Evolutionary conservation across 176 grass and related monocot species (phyloP), one percentile per base, ranked within the genome.

Genomic region (Puya raimondii): DNA sequence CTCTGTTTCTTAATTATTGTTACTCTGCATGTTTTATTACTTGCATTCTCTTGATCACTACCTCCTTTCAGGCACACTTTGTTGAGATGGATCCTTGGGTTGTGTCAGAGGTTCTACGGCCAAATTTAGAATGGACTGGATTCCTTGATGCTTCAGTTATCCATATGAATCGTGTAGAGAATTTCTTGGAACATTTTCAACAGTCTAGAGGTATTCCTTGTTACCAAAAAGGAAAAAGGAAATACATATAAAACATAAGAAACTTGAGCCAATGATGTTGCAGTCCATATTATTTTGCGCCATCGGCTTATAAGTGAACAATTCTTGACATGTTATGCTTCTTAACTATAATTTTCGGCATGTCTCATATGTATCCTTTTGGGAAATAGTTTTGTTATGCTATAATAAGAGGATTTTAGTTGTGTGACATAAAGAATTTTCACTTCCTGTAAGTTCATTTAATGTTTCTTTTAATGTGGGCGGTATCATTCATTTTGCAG

Each of bases 61-160:
- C 18, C 16, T 9, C 16, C 11, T 78, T 47, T 27, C 71, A 97
- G 86, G 89, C 70, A 54, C 94, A 97, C 71, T 97, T 97, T 78
- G 94, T 97, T 74, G 94, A 97, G 82, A 82, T 92, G 89, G 84
- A 97, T 75, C 86, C 89, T 75, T 92, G 94, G 94, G 84, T 97
- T 72, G 77, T 92, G 70, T 92, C 84, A 49, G 84, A 88, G 67
- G 86, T 97, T 21, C 78, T 92, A 52, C 79, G 76, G 66, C 89
- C 89, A 33, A 97, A 97, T 85, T 84, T 92, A 75, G 66, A 80
- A 71, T 78, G 76, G 74, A 97, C 89, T 72, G 94, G 89, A 82
- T 99, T 99, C 86, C 71, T 83, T 81, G 84, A 90, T 82, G 66
- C 67, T 17, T 99, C 94, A 25, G 84, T 81, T 64, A 86, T 93